A percentile compares a stretch with the other conserved stretches of the same genome.
Evolutionary conservation across 345 rosid species (phyloP).

Genomic region (Kernera saxatilis): DNA sequence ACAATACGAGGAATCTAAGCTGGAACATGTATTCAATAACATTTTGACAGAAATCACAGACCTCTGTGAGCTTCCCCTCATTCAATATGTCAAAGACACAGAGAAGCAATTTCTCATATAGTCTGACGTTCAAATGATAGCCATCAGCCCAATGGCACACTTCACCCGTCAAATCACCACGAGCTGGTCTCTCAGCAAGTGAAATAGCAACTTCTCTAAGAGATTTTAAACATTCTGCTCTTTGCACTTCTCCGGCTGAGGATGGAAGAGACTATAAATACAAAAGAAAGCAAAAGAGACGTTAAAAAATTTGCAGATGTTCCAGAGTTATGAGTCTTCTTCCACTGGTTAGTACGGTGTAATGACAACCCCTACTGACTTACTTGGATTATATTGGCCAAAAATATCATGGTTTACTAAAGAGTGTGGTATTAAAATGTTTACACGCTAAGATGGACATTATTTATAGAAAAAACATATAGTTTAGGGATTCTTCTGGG

Average conservation of each 20-base stretch:
- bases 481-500: background rate
- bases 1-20: background rate
- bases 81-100: slow-evolving; percentile 90
- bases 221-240: slow-evolving; percentile 87
- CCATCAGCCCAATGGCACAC: slow-evolving; percentile 99
- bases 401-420: too few relatives aligned
- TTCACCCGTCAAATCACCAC: slow-evolving; percentile 98
- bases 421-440: too few relatives aligned
- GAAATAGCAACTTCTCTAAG: slow-evolving; percentile 80
- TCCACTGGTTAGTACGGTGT: too few relatives aligned
- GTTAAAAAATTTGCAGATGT: too few relatives aligned
- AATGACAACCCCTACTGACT: too few relatives aligned
- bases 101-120: slow-evolving; percentile 86
- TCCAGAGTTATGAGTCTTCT: too few relatives aligned
- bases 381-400: too few relatives aligned
- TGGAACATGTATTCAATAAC: background rate
- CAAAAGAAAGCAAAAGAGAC: background rate
- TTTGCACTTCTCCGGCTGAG: slow-evolving; percentile 82
- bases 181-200: slow-evolving; percentile 97
- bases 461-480: too few relatives aligned
- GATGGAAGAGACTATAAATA: slow-evolving; percentile 63
- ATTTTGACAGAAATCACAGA: slow-evolving; percentile 32
- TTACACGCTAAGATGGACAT: too few relatives aligned
- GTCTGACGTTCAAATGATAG: slow-evolving; percentile 81
- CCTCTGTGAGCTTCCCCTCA: slow-evolving; percentile 96